Evolutionary conservation across 352 stramenopile genomes (phyloP).

Genomic region (Pythium sp.): DNA sequence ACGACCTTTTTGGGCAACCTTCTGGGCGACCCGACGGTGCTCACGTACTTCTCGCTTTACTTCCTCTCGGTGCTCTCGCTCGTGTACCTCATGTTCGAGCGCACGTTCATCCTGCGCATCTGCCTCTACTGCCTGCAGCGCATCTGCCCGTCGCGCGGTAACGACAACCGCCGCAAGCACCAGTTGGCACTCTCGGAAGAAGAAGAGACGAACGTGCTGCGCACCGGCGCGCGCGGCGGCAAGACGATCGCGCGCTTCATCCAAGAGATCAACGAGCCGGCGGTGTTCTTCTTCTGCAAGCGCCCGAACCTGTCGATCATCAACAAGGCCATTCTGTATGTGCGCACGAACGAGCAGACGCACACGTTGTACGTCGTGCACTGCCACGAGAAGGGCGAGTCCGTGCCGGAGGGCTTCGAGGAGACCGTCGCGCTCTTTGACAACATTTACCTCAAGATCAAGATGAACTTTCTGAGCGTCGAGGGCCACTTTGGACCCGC

Average conservation of each 20-base stretch:
- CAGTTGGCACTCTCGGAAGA: slow-evolving; percentile 24
- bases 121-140: slow-evolving; percentile 77
- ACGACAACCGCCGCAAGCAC: slow-evolving; percentile 16
- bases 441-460: slow-evolving; percentile 94
- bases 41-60: slow-evolving; percentile 90
- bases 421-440: slow-evolving; percentile 90
- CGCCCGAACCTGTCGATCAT: slow-evolving; percentile 89
- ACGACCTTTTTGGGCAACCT: slow-evolving; percentile 85
- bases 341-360: slow-evolving; percentile 93
- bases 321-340: slow-evolving; percentile 96
- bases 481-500: slow-evolving; percentile 84
- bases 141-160: slow-evolving; percentile 66
- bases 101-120: slow-evolving; percentile 82
- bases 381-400: slow-evolving; percentile 65
- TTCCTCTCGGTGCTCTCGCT: slow-evolving; percentile 78
- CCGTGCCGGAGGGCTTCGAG: slow-evolving; percentile 66
- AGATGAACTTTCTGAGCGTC: slow-evolving; percentile 91
- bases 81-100: slow-evolving; percentile 89
- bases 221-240: slow-evolving; percentile 75
- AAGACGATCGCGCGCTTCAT: slow-evolving; percentile 86
- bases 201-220: slow-evolving; percentile 52
- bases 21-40: slow-evolving; percentile 78
- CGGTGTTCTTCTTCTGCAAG: slow-evolving; percentile 95
- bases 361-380: slow-evolving; percentile 91
- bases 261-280: slow-evolving; percentile 85